Conservation (phyloP, 345 rosid genomes). For the Populus tremula region DNA sequence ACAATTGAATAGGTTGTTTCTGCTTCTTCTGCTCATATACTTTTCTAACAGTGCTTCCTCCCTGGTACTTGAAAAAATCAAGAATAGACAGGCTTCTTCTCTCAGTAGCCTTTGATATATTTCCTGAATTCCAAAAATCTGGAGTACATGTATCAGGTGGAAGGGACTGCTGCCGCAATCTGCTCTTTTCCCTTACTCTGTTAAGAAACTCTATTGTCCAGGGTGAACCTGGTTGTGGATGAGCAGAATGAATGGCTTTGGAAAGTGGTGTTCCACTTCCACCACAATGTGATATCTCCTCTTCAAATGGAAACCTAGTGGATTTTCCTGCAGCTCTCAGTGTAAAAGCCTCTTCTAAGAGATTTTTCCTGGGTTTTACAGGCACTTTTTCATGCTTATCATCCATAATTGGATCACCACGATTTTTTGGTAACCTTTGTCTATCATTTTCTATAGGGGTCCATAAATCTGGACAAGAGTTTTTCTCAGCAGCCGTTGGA, state of each 20-base stretch:
- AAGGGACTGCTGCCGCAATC: slow-evolving; percentile 54
- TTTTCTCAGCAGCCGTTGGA: slow-evolving; percentile 46
- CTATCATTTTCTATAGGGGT: slow-evolving; percentile 29
- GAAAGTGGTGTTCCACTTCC: slow-evolving; percentile 64
- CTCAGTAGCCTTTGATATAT: slow-evolving; percentile 43
- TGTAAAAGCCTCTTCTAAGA: slow-evolving; percentile 37
- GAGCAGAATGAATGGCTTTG: slow-evolving; percentile 53
- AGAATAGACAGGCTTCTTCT: slow-evolving; percentile 77
- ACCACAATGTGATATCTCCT: slow-evolving; percentile 47
- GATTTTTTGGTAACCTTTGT: slow-evolving; percentile 25
- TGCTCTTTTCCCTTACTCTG: slow-evolving; percentile 74
- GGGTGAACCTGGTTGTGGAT: slow-evolving; percentile 63
- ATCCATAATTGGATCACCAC: slow-evolving; percentile 20
- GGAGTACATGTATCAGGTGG: slow-evolving; percentile 46
- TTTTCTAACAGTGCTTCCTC: slow-evolving; percentile 46
- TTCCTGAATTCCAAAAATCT: slow-evolving; percentile 29
- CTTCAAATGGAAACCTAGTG: slow-evolving; percentile 37
- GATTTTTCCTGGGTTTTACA: slow-evolving; percentile 33
- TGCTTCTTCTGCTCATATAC: slow-evolving; percentile 53
- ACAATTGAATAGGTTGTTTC: slow-evolving; percentile 41
- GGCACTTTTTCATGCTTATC: slow-evolving; percentile 31
- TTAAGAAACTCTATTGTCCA: slow-evolving; percentile 95
- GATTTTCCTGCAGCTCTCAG: slow-evolving; percentile 39
- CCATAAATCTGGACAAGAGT: slow-evolving; percentile 37
- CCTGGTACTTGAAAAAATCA: slow-evolving; percentile 77